Base-by-base conservation (phyloP, 495 filamentous ascomycete genomes). In the Daldinia concentrica region DNA sequence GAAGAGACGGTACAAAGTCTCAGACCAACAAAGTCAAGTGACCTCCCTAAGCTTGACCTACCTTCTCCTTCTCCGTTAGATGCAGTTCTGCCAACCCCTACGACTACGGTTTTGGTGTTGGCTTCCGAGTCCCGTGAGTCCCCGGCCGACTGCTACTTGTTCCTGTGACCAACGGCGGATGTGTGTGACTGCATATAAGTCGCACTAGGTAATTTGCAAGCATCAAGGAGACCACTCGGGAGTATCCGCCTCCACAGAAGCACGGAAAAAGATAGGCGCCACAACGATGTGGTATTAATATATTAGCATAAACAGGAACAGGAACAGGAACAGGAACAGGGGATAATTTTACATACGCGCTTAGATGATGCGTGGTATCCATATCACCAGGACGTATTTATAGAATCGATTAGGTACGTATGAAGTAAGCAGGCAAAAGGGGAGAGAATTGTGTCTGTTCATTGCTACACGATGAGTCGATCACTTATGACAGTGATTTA, bases 131-230 rank as follows among this genome's bases (percentile, higher is more conserved):
- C 75, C 69, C 75, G 75, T 77, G 75, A 77, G 74, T 4, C 57
- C 37, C 57, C 54, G 45, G 24, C 62, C 66, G 62, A 50, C 43
- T 43, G 34, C 48, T 65, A 57, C 57, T 52, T 73, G 71, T 73
- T 73, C 71, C 71, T 73, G 75, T 77, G 75, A 77, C 73, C 64
- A 68, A 48, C 56, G 64, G 39, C 55, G 63, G 70, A 74, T 77
- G 75, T 76, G 75, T 77, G 75, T 76, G 75, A 77, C 70, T 76
- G 75, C 75, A 76, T 77, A 68, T 77, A 68, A 68, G 65, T 66
- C 64, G 66, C 71, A 69, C 65, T 73, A 73, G 62, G 71, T 65
- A 73, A 73, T 73, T 73, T 73, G 57, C 59, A 65, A 73, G 48
- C 64, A 65, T 61, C 52, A 8, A 54, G 39, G 55, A 68, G 50